phyloP scores from a whole-genome alignment of 164 flowering plant species.

The Vitis labrusca region DNA sequence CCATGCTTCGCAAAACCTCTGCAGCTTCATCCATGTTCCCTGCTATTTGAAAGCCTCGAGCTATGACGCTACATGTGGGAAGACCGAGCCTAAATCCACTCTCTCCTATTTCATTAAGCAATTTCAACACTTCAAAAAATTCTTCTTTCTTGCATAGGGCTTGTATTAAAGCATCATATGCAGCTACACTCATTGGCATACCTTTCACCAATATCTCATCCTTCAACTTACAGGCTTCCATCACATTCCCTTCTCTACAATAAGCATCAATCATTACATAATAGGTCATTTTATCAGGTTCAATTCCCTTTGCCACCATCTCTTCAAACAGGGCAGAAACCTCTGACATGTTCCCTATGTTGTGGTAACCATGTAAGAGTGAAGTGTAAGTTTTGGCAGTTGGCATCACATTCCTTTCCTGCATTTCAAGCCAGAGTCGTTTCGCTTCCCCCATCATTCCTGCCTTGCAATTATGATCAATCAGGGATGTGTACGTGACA shows the following conservation, averaged over 20 bases:
- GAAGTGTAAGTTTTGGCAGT: slow-evolving; percentile 56
- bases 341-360: slow-evolving; percentile 32
- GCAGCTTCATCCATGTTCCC: slow-evolving; percentile 31
- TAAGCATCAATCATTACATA: slow-evolving; percentile 35
- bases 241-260: slow-evolving; percentile 38
- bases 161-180: slow-evolving; percentile 28
- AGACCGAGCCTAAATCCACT: slow-evolving; percentile 31
- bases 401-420: slow-evolving; percentile 47
- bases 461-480: slow-evolving; percentile 52
- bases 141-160: slow-evolving; percentile 34
- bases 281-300: slow-evolving; percentile 48
- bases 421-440: slow-evolving; percentile 53
- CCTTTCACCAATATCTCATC: slow-evolving; percentile 47
- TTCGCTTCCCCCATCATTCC: slow-evolving; percentile 57
- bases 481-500: slow-evolving; percentile 63
- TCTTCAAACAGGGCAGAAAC: slow-evolving; percentile 56
- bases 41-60: slow-evolving; percentile 22
- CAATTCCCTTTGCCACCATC: slow-evolving; percentile 49
- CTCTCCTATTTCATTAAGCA: slow-evolving; percentile 38
- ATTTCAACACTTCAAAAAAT: slow-evolving; percentile 24
- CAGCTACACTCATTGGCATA: slow-evolving; percentile 13
- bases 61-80: slow-evolving; percentile 31
- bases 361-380: slow-evolving; percentile 52
- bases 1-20: slow-evolving; percentile 25
- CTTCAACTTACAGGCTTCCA: slow-evolving; percentile 37